Evolutionary conservation across 208 protist genomes (phyloP), one percentile per base, ranked within the genome.

Genomic region (Crithidia expoeki): DNA sequence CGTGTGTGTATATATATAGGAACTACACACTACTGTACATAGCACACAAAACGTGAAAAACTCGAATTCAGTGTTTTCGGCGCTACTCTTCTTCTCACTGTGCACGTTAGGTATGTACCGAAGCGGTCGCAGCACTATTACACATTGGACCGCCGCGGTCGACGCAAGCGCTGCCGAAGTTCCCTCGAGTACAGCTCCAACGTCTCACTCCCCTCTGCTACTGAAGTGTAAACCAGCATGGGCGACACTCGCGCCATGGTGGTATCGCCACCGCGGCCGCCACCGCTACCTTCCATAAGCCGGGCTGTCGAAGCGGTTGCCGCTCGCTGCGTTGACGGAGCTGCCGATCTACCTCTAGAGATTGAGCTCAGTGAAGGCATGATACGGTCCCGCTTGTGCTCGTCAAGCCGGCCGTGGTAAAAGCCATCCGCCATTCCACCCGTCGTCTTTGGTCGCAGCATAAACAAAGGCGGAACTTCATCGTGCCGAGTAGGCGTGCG

Each of bases 101-200:
- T n/a, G n/a, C n/a, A n/a, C n/a, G n/a, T n/a, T n/a, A n/a, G n/a
- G n/a, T n/a, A n/a, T n/a, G n/a, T n/a, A n/a, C n/a, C n/a, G n/a
- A n/a, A n/a, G n/a, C n/a, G n/a, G n/a, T n/a, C 9, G 7, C 30
- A 11, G 12, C 32, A 16, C 6, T 33, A 4, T 70, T 4, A 32
- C 16, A 2, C 38, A 21, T 59, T 11, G n/a, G 50, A 68, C 10
- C 7, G 42, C 4, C 61, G 71, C 21, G 46, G 62, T 42, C 62
- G 51, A 36, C 71, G 71, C 19, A 76, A 55, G 30, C 62, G 36
- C 34, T 65, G 32, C 17, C n/a, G 44, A 10, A 76, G 62, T 23
- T 70, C 71, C 23, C 27, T 42, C 17, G 71, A 62, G 71, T 76
- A 76, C 46, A 76, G 38, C 55, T 64, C 36, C 44, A 76, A 42